Evolutionary conservation across 257 asterid genomes (phyloP).

Genomic region (Solanum pennellii): DNA sequence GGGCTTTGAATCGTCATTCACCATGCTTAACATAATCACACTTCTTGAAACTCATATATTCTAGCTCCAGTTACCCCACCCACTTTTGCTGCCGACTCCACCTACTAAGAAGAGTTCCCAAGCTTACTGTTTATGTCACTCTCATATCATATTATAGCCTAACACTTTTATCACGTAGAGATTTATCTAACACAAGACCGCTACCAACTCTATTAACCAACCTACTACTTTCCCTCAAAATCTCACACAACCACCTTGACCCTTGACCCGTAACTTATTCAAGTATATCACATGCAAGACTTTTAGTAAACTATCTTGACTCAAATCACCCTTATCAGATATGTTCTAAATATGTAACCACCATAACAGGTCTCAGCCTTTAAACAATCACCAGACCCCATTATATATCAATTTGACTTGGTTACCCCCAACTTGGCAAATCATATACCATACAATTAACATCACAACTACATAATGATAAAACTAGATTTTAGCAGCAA

Average conservation of each 20-base stretch:
- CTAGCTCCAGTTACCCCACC: neutral
- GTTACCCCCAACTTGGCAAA: neutral
- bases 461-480: neutral
- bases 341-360: neutral
- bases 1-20: neutral
- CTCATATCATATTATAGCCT: too few species aligned
- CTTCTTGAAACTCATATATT: neutral
- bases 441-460: neutral
- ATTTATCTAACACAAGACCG: too few species aligned
- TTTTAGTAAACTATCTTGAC: neutral
- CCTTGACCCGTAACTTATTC: neutral
- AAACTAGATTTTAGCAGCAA: too few species aligned
- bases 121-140: neutral
- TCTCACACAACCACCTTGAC: neutral
- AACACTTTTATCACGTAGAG: too few species aligned
- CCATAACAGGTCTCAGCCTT: neutral
- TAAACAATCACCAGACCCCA: neutral
- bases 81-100: neutral
- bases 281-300: neutral
- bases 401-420: neutral
- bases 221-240: neutral
- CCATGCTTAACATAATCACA: neutral
- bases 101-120: neutral
- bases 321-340: neutral
- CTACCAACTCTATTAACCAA: neutral